These are phyloP conservation scores for Xenosphaeropsis pyriputrescens DNA, from an alignment of 2,329 filamentous ascomycete species.

Conservation along the genomic window DNA sequence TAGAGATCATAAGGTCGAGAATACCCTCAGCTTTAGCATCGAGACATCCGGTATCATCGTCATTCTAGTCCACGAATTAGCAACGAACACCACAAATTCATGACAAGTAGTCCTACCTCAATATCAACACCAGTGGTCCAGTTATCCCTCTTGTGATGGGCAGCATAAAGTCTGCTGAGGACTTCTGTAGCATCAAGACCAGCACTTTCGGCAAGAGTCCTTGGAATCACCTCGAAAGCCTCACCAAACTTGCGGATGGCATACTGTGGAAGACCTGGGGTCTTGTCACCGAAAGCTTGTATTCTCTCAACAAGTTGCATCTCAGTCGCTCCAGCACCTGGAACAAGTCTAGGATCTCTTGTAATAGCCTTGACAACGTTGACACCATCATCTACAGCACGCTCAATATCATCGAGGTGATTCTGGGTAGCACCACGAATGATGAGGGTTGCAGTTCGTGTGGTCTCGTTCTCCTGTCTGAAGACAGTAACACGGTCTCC, in stretches of 20 bases:
- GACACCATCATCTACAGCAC: constrained; percentile 93
- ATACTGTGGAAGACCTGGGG: constrained; percentile 83
- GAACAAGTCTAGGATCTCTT: constrained; percentile 78
- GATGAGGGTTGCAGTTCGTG: constrained; percentile 85
- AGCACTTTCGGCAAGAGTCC: constrained; percentile 86
- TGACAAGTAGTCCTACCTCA: constrained; percentile 36
- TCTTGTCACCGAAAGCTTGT: constrained; percentile 81
- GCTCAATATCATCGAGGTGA: constrained; percentile 92
- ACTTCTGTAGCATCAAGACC: constrained; percentile 97
- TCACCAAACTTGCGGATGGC: constrained; percentile 96
- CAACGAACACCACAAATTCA: neutral
- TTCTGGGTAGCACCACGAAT: constrained; percentile 94
- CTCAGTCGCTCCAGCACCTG: constrained; percentile 88
- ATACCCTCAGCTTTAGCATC: constrained; percentile 83
- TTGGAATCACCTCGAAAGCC: constrained; percentile 92
- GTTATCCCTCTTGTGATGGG: constrained; percentile 76
- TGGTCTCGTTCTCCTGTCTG: constrained; percentile 86
- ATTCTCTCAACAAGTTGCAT: constrained; percentile 88
- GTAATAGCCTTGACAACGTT: constrained; percentile 99
- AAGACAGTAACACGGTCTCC: constrained; percentile 97
- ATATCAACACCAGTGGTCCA: constrained; percentile 93
- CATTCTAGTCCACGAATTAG: constrained; percentile 34
- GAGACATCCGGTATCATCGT: constrained; percentile 64
- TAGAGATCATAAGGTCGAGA: constrained; percentile 78
- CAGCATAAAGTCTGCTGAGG: constrained; percentile 79